Evolutionary conservation across 2,329 filamentous ascomycete genomes (phyloP).

Genomic region (Paraconiothyrium brasiliense): DNA sequence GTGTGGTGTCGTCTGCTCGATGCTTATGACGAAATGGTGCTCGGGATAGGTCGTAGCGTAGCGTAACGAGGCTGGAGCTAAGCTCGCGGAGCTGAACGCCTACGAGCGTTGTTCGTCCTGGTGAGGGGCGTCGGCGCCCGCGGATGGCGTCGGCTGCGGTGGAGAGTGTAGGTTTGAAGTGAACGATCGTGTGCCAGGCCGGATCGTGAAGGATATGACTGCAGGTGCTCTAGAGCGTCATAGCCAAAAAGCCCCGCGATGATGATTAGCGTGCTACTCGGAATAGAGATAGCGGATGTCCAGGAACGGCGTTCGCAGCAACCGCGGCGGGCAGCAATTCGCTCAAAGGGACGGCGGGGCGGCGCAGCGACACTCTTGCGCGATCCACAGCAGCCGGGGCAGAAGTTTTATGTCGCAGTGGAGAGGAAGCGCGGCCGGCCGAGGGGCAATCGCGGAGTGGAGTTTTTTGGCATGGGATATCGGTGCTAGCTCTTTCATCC

Average conservation of each 20-base stretch:
- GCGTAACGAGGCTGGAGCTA: constrained; percentile 2
- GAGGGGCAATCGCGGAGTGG: constrained; percentile 11
- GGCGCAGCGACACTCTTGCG: neutral
- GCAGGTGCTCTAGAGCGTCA: constrained; percentile 11
- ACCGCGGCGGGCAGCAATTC: neutral
- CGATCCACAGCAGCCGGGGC: neutral
- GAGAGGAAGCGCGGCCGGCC: constrained; percentile 13
- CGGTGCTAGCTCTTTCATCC: constrained; percentile 11
- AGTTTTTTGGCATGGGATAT: neutral
- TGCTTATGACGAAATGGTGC: constrained; percentile 10
- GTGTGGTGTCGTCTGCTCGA: neutral
- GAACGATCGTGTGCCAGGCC: neutral
- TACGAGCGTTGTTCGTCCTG: neutral
- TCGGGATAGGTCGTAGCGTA: constrained; percentile 3
- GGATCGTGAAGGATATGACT: constrained; percentile 10
- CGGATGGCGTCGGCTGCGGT: constrained; percentile 13
- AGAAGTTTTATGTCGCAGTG: constrained; percentile 8
- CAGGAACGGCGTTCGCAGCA: constrained; percentile 2
- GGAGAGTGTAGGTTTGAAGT: neutral
- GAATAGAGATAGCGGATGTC: constrained; percentile 11
- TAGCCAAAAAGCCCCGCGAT: constrained; percentile 15
- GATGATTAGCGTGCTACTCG: constrained; percentile 13
- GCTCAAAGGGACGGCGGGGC: neutral
- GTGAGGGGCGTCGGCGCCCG: neutral
- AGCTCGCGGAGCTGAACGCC: constrained; percentile 8